Evolutionary conservation across 352 stramenopile genomes (phyloP).

Genomic region (Aphanomyces cochlioides): DNA sequence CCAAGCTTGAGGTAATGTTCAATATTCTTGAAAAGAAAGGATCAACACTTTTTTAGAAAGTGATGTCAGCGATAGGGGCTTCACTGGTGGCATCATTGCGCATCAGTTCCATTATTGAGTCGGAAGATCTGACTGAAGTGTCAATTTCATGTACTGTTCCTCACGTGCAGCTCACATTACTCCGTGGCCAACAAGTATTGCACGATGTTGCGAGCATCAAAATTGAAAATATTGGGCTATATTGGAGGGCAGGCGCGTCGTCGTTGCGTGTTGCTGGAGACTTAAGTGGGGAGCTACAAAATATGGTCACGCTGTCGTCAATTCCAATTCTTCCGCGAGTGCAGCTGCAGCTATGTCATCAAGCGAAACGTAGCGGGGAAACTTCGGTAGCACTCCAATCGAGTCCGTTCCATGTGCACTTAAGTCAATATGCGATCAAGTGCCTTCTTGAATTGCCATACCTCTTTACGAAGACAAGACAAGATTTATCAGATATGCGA

Average conservation of each 20-base stretch:
- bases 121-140: neutral
- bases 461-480: neutral
- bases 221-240: neutral
- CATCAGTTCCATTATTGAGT: slow-evolving; percentile 1
- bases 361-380: neutral
- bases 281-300: slow-evolving; percentile 12
- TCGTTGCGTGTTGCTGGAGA: slow-evolving; percentile 3
- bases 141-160: neutral
- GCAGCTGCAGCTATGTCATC: neutral
- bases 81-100: neutral
- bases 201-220: slow-evolving; percentile 7
- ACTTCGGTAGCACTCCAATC: neutral
- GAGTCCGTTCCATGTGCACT: slow-evolving; percentile 5
- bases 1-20: neutral
- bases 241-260: neutral
- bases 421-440: slow-evolving; percentile 17
- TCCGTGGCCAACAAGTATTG: neutral
- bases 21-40: no score
- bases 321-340: slow-evolving; percentile 7
- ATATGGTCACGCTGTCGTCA: slow-evolving; percentile 16
- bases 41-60: no score
- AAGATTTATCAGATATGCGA: slow-evolving; percentile 52
- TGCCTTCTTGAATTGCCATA: slow-evolving; percentile 7
- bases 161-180: neutral
- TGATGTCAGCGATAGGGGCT: neutral